Evolutionary conservation across 202 grass and related monocot genomes (phyloP), one percentile per base, ranked within the genome.

Genomic region (Hordeum pubiflorum): DNA sequence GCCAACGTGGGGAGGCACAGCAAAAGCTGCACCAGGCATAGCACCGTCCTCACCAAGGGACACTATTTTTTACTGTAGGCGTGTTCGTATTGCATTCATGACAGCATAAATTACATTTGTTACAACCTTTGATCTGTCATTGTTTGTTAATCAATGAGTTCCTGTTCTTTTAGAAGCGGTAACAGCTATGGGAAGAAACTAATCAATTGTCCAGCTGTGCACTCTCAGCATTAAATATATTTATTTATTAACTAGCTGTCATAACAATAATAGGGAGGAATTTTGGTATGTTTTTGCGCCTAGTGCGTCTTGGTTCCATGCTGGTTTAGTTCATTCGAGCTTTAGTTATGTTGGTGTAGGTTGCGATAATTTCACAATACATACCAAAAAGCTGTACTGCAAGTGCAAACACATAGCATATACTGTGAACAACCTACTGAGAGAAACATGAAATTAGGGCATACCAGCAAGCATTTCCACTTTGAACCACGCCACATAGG

Each of bases 401-500:
- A 54, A 50, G 6, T n/a, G 6, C n/a, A 6, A 17, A 61, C 34
- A 13, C 1, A 20, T 3, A 23, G 6, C 18, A 54, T 20, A 62
- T 54, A 24, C 41, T 27, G 17, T 14, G 5, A 79, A 46, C 4
- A 32, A 79, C 44, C 44, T 54, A 70, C 79, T 62, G 22, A 41
- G 34, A 63, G 21, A 83, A 62, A 55, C 15, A 79, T 43, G 14
- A 70, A 36, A 82, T 63, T 17, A 27, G 20, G 5, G 18, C 54
- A 31, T 87, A 99, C 97, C 97, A 87, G 57, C 70, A 99, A 83
- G 85, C 91, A 99, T 92, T 87, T 97, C 97, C 97, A 99, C 80
- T 92, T 99, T 6, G 97, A 99, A 84, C 87, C 81, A 84, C 78
- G 87, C 97, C 97, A 99, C 58, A 87, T 83, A 77, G 93, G 89